Evolutionary conservation across 257 asterid species (phyloP).

Genomic region (Petunia axillaris): DNA sequence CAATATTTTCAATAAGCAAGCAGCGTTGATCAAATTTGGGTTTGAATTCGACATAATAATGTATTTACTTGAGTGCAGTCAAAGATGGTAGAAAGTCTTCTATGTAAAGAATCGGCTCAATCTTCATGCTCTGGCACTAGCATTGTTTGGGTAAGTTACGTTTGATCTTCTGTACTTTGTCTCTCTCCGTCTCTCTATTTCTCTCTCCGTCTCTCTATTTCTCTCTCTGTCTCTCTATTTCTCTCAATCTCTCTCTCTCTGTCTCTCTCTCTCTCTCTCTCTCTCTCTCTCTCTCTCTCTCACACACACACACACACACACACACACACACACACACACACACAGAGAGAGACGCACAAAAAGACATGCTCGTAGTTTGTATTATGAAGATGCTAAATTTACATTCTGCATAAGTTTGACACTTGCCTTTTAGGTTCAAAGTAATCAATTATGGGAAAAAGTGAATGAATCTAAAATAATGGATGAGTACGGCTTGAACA

Average conservation of each 20-base stretch:
- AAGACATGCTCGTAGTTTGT: not conserved
- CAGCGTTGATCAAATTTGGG: slow-evolving; percentile 20
- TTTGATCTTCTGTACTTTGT: slow-evolving; percentile 13
- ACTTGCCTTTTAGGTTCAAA: slow-evolving; percentile 49
- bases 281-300: not conserved
- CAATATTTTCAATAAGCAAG: not conserved
- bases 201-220: not conserved
- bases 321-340: not conserved
- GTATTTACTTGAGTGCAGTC: slow-evolving; percentile 61
- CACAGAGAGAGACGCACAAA: not conserved
- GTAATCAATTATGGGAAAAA: slow-evolving; percentile 56
- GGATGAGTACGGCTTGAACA: slow-evolving; percentile 46
- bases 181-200: not conserved
- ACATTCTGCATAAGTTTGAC: not conserved
- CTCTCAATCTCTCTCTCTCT: not conserved
- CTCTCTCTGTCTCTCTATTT: not conserved
- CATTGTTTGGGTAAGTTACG: slow-evolving; percentile 66
- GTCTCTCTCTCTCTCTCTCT: not conserved
- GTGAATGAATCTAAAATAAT: slow-evolving; percentile 47
- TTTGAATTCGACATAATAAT: slow-evolving; percentile 28
- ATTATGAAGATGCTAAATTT: not conserved
- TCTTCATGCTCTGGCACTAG: slow-evolving; percentile 72
- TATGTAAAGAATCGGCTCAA: slow-evolving; percentile 72
- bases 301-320: not conserved
- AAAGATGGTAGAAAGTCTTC: slow-evolving; percentile 57